Evolutionary conservation across 768 basidiomycete genomes (phyloP), one percentile per base, ranked within the genome.

Genomic region (Termitomyces sp.): DNA sequence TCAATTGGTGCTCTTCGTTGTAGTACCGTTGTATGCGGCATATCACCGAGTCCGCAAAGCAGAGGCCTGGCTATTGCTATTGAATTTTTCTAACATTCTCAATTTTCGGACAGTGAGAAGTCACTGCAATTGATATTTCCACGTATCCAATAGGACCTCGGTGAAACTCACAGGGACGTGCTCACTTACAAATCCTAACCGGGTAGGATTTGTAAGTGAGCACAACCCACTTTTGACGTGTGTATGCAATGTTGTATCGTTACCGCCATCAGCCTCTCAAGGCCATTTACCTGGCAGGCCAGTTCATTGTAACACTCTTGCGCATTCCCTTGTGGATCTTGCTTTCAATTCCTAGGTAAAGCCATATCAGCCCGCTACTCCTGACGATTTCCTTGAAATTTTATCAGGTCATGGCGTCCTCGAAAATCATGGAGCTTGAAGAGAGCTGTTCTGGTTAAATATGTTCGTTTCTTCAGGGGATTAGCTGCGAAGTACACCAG

Each of bases 321-420:
- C 75, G 76, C 28, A 45, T 81, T 46, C 82, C 83, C 2, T 60
- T 76, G 44, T 83, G 83, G 81, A 59, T 69, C 19, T 52, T 83
- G 7, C 56, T 73, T 17, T 70, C 73, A 28, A 59, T 74, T 46
- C 72, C 73, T 35, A 71, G 66, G 77, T 76, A 61, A 53, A 56
- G 40, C 21, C 28, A 27, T 41, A 17, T 32, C 19, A 39, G 9
- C n/a, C 17, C 37, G 45, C 9, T 35, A 32, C 1, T 27, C 8
- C 25, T 0, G 25, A 32, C 19, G 25, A 60, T 35, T 11, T 34
- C 12, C 17, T 30, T 44, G 16, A 52, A 44, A 39, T 35, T 23
- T 45, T 49, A 42, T 47, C 23, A 79, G 76, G 51, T 71, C 72
- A 42, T 65, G 66, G 66, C 77, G 82, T 21, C 79, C 79, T 17